phyloP scores from a whole-genome alignment of 208 protist species.

The Naegleria gruberi region DNA sequence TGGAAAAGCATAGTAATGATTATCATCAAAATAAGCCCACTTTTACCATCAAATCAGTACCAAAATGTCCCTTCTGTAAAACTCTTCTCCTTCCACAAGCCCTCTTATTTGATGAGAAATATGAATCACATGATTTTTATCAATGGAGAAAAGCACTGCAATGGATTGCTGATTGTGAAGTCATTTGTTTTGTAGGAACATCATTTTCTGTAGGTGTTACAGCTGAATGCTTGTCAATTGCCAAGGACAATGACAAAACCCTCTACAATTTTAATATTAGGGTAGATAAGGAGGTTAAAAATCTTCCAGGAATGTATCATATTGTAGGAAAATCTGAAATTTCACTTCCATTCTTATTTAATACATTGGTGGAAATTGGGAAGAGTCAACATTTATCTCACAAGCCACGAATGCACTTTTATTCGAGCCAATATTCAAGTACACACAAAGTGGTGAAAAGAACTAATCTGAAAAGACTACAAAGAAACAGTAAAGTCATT shows the following conservation, averaged over 20 bases:
- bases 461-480: no score
- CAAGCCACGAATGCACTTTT: no score
- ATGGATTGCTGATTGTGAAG: neutral
- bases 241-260: neutral
- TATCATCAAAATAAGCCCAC: neutral
- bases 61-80: neutral
- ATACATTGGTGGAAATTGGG: neutral
- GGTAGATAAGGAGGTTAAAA: neutral
- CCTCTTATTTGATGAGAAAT: slow-evolving; percentile 11
- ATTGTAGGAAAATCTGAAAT: neutral
- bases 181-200: slow-evolving; percentile 10
- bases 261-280: neutral
- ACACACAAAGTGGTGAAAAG: no score
- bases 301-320: neutral
- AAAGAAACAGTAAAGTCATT: no score
- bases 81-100: neutral
- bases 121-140: slow-evolving; percentile 18
- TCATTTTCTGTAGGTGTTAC: slow-evolving; percentile 7
- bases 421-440: no score
- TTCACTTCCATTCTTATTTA: neutral
- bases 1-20: neutral
- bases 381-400: no score
- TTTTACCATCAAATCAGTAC: neutral
- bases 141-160: neutral
- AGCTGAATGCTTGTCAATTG: neutral